Percentiles rank a stretch among this genome's conserved stretches.
These are phyloP conservation scores for Seiridium unicorne DNA, from an alignment of 2,329 filamentous ascomycete species.

Conservation along the genomic window DNA sequence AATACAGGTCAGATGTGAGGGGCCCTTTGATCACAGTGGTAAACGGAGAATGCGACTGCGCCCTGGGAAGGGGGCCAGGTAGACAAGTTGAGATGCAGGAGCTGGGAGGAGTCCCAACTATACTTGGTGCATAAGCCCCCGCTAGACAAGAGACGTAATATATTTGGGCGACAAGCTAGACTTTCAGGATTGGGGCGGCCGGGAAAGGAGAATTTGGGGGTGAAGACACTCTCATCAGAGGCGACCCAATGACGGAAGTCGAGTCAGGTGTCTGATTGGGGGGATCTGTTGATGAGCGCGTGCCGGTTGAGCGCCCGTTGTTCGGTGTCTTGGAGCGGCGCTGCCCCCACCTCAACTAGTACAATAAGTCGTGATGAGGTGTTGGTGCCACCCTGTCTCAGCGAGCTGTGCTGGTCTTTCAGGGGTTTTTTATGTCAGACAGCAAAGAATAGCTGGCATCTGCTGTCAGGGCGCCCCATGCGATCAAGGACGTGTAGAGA, in stretches of 20 bases:
- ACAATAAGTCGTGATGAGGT: background rate
- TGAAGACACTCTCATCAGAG: background rate
- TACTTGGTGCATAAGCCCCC: background rate
- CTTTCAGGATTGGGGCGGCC: background rate
- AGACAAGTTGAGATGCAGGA: background rate
- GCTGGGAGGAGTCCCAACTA: background rate
- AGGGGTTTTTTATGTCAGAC: background rate
- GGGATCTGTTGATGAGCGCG: conserved; percentile 7
- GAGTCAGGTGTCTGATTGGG: conserved; percentile 8
- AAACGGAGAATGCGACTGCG: conserved; percentile 4
- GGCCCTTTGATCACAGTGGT: background rate
- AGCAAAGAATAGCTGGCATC: background rate
- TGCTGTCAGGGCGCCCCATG: background rate
- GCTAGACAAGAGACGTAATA: background rate
- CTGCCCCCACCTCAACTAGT: background rate
- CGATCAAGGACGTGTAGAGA: background rate
- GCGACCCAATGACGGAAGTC: conserved; percentile 8
- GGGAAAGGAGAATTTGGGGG: background rate
- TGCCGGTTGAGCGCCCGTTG: background rate
- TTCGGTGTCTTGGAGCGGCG: conserved; percentile 2
- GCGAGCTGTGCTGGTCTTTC: background rate
- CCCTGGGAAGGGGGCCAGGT: background rate
- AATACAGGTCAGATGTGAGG: background rate
- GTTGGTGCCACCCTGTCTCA: background rate
- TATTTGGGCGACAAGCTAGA: background rate